These are phyloP conservation scores for Phanerodontia chrysosporium DNA, from an alignment of 768 basidiomycete genomes.

Conservation along the genomic window DNA sequence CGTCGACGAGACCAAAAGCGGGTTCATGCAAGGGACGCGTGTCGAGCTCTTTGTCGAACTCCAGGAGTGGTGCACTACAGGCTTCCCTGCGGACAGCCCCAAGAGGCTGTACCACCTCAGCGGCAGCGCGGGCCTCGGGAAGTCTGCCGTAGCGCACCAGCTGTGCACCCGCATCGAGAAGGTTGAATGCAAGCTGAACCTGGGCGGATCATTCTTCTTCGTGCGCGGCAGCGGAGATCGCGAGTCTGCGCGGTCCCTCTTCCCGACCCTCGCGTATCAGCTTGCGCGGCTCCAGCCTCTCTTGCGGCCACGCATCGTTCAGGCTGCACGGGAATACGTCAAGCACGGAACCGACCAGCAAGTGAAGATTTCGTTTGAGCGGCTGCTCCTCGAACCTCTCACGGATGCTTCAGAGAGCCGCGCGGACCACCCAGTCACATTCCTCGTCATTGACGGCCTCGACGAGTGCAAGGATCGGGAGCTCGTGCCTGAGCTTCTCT, in stretches of 20 bases:
- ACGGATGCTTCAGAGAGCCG: background rate
- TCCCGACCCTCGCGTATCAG: background rate
- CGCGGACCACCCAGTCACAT: background rate
- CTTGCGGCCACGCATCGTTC: background rate
- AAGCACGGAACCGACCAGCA: background rate
- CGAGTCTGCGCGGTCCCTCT: background rate
- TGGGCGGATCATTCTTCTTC: background rate
- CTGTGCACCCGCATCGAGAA: background rate
- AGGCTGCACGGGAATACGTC: background rate
- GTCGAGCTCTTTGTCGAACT: background rate
- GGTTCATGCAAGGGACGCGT: slow-evolving; percentile 1
- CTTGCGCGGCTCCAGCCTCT: background rate
- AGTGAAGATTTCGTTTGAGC: background rate
- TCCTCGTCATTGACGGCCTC: background rate
- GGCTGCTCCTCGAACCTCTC: background rate
- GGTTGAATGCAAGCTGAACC: background rate
- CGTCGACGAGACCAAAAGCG: background rate
- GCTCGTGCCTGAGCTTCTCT: background rate
- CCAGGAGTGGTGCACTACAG: background rate
- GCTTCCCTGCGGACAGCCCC: background rate
- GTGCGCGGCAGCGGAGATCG: background rate
- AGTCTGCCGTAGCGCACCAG: background rate
- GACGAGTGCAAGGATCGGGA: background rate
- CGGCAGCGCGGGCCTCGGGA: slow-evolving; percentile 2
- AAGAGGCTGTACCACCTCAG: background rate